Percentiles rank a stretch among this genome's conserved stretches.
Evolutionary conservation across 768 basidiomycete species (phyloP).

Genomic region (button mushroom (Agaricus bisporus)): DNA sequence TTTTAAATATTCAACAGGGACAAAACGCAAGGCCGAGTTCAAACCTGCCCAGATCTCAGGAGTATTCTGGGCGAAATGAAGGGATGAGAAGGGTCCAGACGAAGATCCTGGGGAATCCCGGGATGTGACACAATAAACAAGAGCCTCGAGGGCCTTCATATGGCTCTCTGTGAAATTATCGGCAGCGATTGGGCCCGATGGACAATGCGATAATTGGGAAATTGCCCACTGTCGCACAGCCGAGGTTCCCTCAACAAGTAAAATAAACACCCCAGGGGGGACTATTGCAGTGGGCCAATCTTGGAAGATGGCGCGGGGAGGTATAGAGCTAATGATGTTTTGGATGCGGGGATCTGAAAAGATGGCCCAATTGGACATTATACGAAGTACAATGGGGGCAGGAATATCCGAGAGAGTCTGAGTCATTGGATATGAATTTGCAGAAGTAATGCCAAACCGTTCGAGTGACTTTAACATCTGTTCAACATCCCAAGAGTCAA

Average conservation of each 20-base stretch:
- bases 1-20: conserved; percentile 40
- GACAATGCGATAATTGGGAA: conserved; percentile 28
- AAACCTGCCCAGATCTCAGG: conserved; percentile 49
- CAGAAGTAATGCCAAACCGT: conserved; percentile 19
- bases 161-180: conserved; percentile 46
- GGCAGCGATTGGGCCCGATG: conserved; percentile 39
- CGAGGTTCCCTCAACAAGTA: conserved; percentile 44
- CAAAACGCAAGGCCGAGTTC: conserved; percentile 37
- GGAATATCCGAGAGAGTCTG: conserved; percentile 35
- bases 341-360: conserved; percentile 46
- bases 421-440: conserved; percentile 12
- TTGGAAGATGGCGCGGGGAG: conserved; percentile 29
- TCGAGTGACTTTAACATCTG: conserved; percentile 45
- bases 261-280: conserved; percentile 54
- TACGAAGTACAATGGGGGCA: conserved; percentile 52
- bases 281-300: conserved; percentile 55
- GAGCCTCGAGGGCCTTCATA: conserved; percentile 33
- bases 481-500: conserved; percentile 62
- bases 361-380: conserved; percentile 54
- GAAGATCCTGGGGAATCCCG: not conserved
- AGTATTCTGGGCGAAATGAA: conserved; percentile 29
- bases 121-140: conserved; percentile 27
- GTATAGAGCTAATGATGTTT: conserved; percentile 28
- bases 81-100: not conserved
- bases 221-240: conserved; percentile 58